Base-by-base conservation (phyloP, 345 rosid genomes). In the Gossypium anomalum region DNA sequence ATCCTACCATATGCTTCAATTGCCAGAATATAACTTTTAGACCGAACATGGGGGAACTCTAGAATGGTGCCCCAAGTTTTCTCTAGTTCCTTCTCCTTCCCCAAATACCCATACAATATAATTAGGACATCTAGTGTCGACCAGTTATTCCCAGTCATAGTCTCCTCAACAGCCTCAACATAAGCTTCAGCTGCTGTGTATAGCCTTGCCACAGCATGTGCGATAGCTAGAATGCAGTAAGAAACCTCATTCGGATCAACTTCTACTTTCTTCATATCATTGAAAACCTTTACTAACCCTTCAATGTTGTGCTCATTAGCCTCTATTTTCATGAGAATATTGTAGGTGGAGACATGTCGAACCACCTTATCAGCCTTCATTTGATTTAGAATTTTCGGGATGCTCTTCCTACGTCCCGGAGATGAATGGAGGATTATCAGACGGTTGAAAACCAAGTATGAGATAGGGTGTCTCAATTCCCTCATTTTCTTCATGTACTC, bases 401-500 rank as follows among this genome's bases (percentile, higher is more conserved):
- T 87, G 64, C 80, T 77, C 81, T 90, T 95, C 80, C 89, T 85
- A 15, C 86, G 80, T 64, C 87, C 75, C 0, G 96, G 87, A 61
- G 97, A 77, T 4, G 95, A 91, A 84, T 92, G 93, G 22, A 86
- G 89, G 75, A 91, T 86, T 23, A 92, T 87, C 23, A 94, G 92
- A 80, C 93, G 94, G 68, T 92, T 92, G 83, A 89, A 91, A 66
- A 93, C 83, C 85, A 93, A 81, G 82, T 87, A 77, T 0, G 98
- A 93, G 15, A 94, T 87, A 49, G 92, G 81, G 62, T 76, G 82
- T 71, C 93, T 92, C 34, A 91, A 78, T 79, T 89, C 97, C 80
- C 98, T 87, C 93, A 93, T 91, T 85, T 91, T 95, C 92, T 91
- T 91, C 98, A 93, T 91, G 87, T 90, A 95, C 13, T 70, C 90